Conservation (phyloP, 495 filamentous ascomycete genomes). For the Physcia stellaris region DNA sequence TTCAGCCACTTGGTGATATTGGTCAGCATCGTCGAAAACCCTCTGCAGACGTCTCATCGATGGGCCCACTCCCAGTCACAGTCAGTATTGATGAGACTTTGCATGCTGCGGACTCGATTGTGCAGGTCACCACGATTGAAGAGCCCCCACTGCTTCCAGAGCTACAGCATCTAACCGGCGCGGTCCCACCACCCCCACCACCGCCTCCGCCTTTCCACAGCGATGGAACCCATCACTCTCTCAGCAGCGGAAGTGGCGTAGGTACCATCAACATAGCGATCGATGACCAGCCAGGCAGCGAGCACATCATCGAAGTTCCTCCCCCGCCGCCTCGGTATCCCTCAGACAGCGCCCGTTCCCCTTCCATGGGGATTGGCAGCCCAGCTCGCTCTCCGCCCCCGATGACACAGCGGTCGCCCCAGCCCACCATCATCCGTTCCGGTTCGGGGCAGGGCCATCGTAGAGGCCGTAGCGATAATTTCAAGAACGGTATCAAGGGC, state of each 20-base stretch:
- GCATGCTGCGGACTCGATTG: constrained; percentile 24
- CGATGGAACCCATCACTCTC: constrained; percentile 24
- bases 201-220: constrained; percentile 27
- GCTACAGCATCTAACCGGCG: constrained; percentile 65
- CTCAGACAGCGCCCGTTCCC: constrained; percentile 6
- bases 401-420: constrained; percentile 24
- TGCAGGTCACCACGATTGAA: constrained; percentile 21
- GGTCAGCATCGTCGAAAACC: constrained; percentile 27
- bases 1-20: constrained; percentile 19
- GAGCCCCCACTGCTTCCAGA: constrained; percentile 59
- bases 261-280: constrained; percentile 65
- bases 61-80: constrained; percentile 21
- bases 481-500: constrained; percentile 48
- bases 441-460: constrained; percentile 45
- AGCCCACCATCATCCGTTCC: constrained; percentile 17
- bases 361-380: constrained; percentile 19
- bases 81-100: constrained; percentile 58
- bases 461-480: constrained; percentile 56
- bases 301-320: constrained; percentile 20
- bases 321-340: constrained; percentile 10
- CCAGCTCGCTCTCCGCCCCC: constrained; percentile 25
- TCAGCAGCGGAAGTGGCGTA: constrained; percentile 21
- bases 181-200: constrained; percentile 49
- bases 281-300: constrained; percentile 41
- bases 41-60: constrained; percentile 17